Conservation (phyloP, 1,139 yeast genomes). For the Taphrina deformans region DNA sequence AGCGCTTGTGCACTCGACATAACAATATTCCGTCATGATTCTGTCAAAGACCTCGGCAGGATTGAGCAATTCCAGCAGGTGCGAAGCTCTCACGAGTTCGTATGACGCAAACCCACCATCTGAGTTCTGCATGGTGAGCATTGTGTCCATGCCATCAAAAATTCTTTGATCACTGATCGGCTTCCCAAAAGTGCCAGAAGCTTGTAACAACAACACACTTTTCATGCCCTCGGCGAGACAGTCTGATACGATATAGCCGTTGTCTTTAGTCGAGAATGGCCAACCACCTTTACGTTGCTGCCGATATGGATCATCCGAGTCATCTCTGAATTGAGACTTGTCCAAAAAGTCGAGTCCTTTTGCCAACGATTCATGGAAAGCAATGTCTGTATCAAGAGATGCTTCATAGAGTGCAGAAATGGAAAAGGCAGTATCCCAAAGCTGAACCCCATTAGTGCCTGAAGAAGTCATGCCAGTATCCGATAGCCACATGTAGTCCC, state of each 20-base stretch:
- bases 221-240: constrained; percentile 96
- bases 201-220: constrained; percentile 88
- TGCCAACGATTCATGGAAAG: constrained; percentile 60
- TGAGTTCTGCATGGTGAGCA: constrained; percentile 74
- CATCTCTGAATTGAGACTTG: constrained; percentile 47
- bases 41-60: constrained; percentile 98
- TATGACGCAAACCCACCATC: constrained; percentile 92
- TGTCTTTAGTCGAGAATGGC: constrained; percentile 94
- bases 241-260: constrained; percentile 95
- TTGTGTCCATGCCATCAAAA: constrained; percentile 68
- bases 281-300: constrained; percentile 90
- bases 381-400: constrained; percentile 68
- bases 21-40: constrained; percentile 97
- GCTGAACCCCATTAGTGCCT: constrained; percentile 98
- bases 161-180: constrained; percentile 58
- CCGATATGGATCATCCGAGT: constrained; percentile 67
- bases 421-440: constrained; percentile 94
- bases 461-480: constrained; percentile 88
- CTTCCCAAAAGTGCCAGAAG: constrained; percentile 55
- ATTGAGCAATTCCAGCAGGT: constrained; percentile 71
- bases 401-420: constrained; percentile 79
- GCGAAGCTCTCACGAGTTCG: constrained; percentile 80
- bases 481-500: constrained; percentile 79
- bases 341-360: constrained; percentile 70
- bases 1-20: constrained; percentile 97